phyloP scores from a whole-genome alignment of 2,329 filamentous ascomycete genomes.

The Escovopsis sp. region DNA sequence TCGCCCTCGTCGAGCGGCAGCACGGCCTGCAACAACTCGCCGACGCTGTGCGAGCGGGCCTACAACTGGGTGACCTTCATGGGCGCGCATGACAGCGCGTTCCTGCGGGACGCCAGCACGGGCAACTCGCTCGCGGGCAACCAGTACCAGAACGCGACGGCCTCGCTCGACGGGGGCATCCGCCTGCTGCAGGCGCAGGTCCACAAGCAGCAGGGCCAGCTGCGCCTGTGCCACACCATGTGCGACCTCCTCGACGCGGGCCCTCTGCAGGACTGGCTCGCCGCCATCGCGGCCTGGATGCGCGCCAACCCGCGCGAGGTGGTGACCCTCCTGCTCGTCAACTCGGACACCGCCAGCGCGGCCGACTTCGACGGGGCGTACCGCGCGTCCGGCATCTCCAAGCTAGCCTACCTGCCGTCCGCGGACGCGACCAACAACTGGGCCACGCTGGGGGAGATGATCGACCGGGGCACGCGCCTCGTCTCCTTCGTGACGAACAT shows the following conservation, averaged over 20 bases:
- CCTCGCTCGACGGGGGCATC: slow-evolving; percentile 55
- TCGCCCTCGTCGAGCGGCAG: slow-evolving; percentile 7
- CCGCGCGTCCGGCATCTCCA: slow-evolving; percentile 40
- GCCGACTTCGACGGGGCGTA: slow-evolving; percentile 40
- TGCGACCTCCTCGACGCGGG: slow-evolving; percentile 58
- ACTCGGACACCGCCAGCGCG: slow-evolving; percentile 44
- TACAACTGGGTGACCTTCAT: slow-evolving; percentile 69
- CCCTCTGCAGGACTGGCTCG: slow-evolving; percentile 46
- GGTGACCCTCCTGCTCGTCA: slow-evolving; percentile 59
- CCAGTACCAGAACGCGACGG: slow-evolving; percentile 58
- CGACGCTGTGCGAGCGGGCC: slow-evolving; percentile 49
- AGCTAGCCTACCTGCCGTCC: slow-evolving; percentile 43
- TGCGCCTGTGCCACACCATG: slow-evolving; percentile 55
- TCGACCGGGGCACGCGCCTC: slow-evolving; percentile 46
- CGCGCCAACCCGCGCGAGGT: slow-evolving; percentile 56
- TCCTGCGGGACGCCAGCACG: slow-evolving; percentile 48
- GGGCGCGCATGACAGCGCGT: slow-evolving; percentile 61
- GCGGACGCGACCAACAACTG: slow-evolving; percentile 33
- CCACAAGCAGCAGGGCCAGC: slow-evolving; percentile 41
- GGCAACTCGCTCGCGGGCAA: slow-evolving; percentile 50
- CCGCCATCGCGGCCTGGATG: slow-evolving; percentile 51
- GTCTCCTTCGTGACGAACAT: slow-evolving; percentile 53
- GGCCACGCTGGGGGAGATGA: slow-evolving; percentile 59
- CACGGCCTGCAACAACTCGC: slow-evolving; percentile 65
- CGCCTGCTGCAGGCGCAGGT: slow-evolving; percentile 59